Conservation (phyloP, 768 basidiomycete genomes). For the Cyclocybe aegerita region DNA sequence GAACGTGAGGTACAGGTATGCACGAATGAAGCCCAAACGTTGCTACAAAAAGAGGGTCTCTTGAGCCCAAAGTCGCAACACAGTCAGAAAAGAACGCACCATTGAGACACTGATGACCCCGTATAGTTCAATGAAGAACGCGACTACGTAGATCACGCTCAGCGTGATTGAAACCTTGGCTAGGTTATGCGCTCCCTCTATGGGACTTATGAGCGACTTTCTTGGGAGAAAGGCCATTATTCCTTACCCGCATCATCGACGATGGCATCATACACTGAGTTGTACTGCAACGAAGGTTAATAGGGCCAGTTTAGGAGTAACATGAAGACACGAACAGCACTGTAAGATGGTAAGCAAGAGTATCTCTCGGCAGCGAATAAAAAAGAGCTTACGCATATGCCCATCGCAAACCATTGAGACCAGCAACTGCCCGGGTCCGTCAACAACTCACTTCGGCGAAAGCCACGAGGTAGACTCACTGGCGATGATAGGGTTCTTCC, state of each 20-base stretch:
- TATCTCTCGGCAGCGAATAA: not conserved
- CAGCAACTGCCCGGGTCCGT: conserved; percentile 28
- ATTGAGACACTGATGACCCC: conserved; percentile 29
- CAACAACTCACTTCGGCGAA: not conserved
- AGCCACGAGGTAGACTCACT: conserved; percentile 20
- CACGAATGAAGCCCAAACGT: conserved; percentile 26
- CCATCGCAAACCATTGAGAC: conserved; percentile 38
- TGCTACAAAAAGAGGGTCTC: conserved; percentile 14
- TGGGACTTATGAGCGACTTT: not conserved
- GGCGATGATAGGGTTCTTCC: conserved; percentile 40
- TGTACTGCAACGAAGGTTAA: conserved; percentile 21
- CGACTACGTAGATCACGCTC: conserved; percentile 34
- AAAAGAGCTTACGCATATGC: conserved; percentile 31
- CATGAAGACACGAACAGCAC: conserved; percentile 21
- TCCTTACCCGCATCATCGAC: conserved; percentile 28
- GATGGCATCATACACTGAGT: conserved; percentile 33
- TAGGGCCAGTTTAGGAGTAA: not conserved
- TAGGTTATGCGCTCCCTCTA: conserved; percentile 28
- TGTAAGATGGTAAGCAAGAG: conserved; percentile 4
- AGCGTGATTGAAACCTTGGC: conserved; percentile 36
- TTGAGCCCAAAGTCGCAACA: conserved; percentile 7
- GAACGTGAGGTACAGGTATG: conserved; percentile 31
- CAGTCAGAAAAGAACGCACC: conserved; percentile 13
- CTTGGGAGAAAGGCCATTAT: not conserved
- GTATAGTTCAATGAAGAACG: conserved; percentile 29